Conservation (phyloP, 805 yeast genomes). For the Starmerella bombi region DNA sequence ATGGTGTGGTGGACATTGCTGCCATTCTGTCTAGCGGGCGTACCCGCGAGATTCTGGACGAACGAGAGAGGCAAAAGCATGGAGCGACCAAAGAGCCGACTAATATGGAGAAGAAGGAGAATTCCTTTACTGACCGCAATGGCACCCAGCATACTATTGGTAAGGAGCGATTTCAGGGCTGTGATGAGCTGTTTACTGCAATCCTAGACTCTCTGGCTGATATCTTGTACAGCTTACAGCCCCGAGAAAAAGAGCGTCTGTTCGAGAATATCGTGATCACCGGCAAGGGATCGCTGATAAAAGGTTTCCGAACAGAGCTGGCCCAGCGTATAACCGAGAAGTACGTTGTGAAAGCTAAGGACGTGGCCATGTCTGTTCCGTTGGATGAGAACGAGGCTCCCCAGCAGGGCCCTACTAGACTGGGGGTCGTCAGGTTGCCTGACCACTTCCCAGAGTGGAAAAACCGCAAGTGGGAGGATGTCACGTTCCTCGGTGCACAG, state of each 20-base stretch:
- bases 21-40: constrained; percentile 71
- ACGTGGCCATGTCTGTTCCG: constrained; percentile 3
- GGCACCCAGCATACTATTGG: constrained; percentile 61
- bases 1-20: constrained; percentile 76
- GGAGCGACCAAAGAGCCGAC: constrained; percentile 27
- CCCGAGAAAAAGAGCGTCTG: constrained; percentile 61
- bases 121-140: constrained; percentile 48
- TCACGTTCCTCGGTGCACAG: constrained; percentile 73
- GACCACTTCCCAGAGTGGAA: constrained; percentile 96
- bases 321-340: constrained; percentile 44
- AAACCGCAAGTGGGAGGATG: constrained; percentile 58
- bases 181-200: constrained; percentile 42
- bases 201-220: constrained; percentile 44
- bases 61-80: constrained; percentile 41
- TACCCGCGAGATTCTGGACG: constrained; percentile 56
- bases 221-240: constrained; percentile 45
- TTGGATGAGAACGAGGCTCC: constrained; percentile 18
- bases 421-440: constrained; percentile 57
- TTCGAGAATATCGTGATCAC: constrained; percentile 70
- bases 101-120: constrained; percentile 62
- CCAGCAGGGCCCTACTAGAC: constrained; percentile 67
- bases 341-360: constrained; percentile 32
- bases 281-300: constrained; percentile 65
- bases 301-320: constrained; percentile 64
- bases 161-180: constrained; percentile 76